Evolutionary conservation across 345 rosid species (phyloP).

Genomic region (Arabis alpina): DNA sequence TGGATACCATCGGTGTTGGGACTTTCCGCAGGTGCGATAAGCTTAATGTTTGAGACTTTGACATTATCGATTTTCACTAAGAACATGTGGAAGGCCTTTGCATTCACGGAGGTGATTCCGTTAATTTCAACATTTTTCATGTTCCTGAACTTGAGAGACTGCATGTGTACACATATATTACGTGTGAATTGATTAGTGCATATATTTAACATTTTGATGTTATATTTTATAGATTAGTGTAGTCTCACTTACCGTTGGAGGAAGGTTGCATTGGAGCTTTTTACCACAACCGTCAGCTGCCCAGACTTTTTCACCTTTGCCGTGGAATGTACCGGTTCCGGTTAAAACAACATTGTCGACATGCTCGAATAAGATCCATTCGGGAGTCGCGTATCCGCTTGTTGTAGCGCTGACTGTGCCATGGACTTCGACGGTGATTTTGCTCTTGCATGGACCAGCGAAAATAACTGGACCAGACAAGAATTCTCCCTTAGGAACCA

Average conservation of each 20-base stretch:
- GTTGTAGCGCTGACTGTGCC: constrained; percentile 55
- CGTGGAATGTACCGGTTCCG: constrained; percentile 69
- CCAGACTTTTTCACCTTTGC: constrained; percentile 59
- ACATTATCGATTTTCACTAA: constrained; percentile 37
- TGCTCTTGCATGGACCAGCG: constrained; percentile 62
- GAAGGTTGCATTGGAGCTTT: constrained; percentile 41
- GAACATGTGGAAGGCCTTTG: constrained; percentile 64
- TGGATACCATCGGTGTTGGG: constrained; percentile 49
- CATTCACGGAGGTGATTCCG: constrained; percentile 50
- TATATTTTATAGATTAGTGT: background rate
- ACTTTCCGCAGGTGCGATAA: constrained; percentile 63
- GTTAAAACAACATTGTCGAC: constrained; percentile 51
- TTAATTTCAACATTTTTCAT: constrained; percentile 43
- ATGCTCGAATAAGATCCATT: constrained; percentile 58
- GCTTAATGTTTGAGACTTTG: constrained; percentile 37
- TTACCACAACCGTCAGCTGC: constrained; percentile 46
- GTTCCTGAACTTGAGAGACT: constrained; percentile 51
- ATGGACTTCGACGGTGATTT: constrained; percentile 48
- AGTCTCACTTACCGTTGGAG: constrained; percentile 52
- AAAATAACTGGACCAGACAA: constrained; percentile 52
- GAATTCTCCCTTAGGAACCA: constrained; percentile 54
- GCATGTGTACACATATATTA: constrained; percentile 19
- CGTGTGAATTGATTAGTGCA: background rate
- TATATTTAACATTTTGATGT: background rate
- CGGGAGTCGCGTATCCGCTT: constrained; percentile 35